Evolutionary conservation across 257 asterid species (phyloP).

Genomic region (Ilex aquifolium): DNA sequence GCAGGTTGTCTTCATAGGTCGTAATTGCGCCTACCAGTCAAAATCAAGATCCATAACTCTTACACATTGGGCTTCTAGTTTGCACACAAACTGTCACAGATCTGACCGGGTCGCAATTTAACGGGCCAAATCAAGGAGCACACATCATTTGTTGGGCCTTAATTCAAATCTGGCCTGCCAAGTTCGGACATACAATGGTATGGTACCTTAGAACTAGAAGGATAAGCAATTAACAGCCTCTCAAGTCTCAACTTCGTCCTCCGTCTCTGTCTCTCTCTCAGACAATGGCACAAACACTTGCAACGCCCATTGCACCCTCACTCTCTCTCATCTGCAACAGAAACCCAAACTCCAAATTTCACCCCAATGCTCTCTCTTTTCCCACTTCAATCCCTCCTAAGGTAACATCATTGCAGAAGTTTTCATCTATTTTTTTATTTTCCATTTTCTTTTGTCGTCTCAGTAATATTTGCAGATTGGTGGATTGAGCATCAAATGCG

Average conservation of each 20-base stretch:
- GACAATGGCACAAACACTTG: constrained; percentile 62
- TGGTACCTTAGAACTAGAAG: no score
- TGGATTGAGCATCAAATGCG: constrained; percentile 70
- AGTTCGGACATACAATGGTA: no score
- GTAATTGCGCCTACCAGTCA: no score
- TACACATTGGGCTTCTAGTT: no score
- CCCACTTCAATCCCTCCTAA: constrained; percentile 40
- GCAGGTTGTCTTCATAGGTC: no score
- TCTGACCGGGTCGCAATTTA: no score
- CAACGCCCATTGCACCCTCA: constrained; percentile 71
- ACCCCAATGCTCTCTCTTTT: constrained; percentile 37
- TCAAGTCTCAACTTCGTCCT: neutral
- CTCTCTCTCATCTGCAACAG: constrained; percentile 54
- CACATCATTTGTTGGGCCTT: no score
- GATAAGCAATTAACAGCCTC: neutral
- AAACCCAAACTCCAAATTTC: constrained; percentile 16
- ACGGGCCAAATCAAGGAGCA: no score
- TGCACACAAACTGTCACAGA: no score
- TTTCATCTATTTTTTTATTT: neutral
- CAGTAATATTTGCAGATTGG: constrained; percentile 40
- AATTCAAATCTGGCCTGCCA: no score
- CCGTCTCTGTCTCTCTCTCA: neutral
- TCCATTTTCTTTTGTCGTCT: neutral
- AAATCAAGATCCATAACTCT: no score
- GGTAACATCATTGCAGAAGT: constrained; percentile 24